A percentile compares a stretch with the other conserved stretches of the same genome.
Conservation (phyloP, 768 basidiomycete genomes). For the Leucosporidium scottii region DNA sequence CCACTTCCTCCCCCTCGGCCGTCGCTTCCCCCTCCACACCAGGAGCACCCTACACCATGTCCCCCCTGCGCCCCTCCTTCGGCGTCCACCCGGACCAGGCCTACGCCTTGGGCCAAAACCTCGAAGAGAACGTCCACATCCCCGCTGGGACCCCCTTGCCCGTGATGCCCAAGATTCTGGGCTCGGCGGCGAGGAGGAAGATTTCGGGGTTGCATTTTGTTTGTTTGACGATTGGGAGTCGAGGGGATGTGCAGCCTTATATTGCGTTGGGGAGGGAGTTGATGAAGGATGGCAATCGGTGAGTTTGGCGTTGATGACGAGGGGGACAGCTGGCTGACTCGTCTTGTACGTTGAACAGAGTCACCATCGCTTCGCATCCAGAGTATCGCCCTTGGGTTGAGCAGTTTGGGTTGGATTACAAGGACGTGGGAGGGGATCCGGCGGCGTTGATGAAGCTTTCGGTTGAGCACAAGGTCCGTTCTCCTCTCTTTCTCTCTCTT, state of each 20-base stretch:
- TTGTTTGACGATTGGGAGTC: conserved; percentile 52
- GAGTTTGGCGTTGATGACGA: conserved; percentile 31
- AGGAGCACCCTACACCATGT: background rate
- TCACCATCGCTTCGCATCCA: conserved; percentile 81
- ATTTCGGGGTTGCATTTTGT: background rate
- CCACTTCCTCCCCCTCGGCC: background rate
- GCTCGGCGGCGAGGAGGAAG: background rate
- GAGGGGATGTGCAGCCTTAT: conserved; percentile 96
- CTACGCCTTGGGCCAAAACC: background rate
- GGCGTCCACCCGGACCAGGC: background rate
- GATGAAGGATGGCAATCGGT: conserved; percentile 76
- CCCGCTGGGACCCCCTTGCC: background rate
- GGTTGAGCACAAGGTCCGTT: conserved; percentile 69
- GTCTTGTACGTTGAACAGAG: background rate
- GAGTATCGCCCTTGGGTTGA: conserved; percentile 79
- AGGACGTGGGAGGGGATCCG: conserved; percentile 89
- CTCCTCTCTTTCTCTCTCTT: conserved; percentile 77
- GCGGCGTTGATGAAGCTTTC: conserved; percentile 92
- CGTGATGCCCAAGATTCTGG: background rate
- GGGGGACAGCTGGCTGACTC: background rate
- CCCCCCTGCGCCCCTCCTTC: background rate
- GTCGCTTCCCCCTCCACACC: background rate
- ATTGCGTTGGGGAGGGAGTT: conserved; percentile 90
- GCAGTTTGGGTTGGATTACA: conserved; percentile 80
- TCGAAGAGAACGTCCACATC: background rate